phyloP scores from a whole-genome alignment of 805 yeast species.

The Kodamaea hsintzibuensis region DNA sequence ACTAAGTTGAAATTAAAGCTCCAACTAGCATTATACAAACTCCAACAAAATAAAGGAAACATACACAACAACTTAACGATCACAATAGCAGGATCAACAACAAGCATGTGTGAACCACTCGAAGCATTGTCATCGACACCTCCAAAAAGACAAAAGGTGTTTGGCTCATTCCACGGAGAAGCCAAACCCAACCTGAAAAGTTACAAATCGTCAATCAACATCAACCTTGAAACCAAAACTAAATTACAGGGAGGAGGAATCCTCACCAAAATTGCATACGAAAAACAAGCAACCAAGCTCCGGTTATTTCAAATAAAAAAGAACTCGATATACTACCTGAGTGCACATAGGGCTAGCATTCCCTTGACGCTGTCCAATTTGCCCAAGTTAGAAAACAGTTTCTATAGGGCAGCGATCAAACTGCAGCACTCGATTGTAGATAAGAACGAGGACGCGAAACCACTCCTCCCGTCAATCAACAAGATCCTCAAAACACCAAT shows the following conservation, averaged over 20 bases:
- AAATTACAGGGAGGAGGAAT: conserved; percentile 9
- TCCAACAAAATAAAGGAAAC: conserved; percentile 23
- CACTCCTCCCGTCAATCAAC: conserved; percentile 40
- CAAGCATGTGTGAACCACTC: conserved; percentile 4
- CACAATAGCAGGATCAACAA: conserved; percentile 1
- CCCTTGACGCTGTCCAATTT: conserved; percentile 12
- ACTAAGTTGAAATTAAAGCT: conserved; percentile 44
- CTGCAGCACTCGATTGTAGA: not conserved
- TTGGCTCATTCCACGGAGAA: conserved; percentile 12
- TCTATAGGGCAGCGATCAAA: conserved; percentile 3
- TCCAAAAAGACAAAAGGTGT: not conserved
- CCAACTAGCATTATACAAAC: conserved; percentile 42
- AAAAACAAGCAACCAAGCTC: conserved; percentile 21
- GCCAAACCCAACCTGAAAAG: not conserved
- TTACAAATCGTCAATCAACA: conserved; percentile 19
- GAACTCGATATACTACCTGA: conserved; percentile 31
- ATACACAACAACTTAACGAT: not conserved
- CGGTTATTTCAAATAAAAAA: conserved; percentile 41
- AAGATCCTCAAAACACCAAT: conserved; percentile 47
- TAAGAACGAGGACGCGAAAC: conserved; percentile 13
- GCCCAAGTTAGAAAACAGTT: conserved; percentile 3
- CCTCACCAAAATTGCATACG: conserved; percentile 25
- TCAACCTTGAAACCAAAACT: conserved; percentile 23
- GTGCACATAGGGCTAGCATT: conserved; percentile 3
- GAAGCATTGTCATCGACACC: not conserved